Base-by-base conservation (phyloP, 352 stramenopile genomes). In the Globisporangium emineosum region DNA sequence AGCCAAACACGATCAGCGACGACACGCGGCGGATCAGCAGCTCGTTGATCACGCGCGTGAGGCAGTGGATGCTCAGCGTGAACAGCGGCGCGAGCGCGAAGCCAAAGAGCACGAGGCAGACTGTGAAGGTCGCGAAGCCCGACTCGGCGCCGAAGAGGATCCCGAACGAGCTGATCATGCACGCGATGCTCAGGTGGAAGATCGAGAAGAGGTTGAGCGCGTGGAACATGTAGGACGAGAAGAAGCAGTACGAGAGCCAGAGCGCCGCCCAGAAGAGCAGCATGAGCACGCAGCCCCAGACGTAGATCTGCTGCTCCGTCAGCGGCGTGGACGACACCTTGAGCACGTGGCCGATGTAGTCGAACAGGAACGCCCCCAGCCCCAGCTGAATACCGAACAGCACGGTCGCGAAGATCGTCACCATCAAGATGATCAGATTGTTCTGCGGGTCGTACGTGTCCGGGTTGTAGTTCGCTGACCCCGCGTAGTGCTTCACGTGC, bases 1-100 rank as follows among this genome's bases (percentile, higher is more conserved):
- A 90, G 49, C 83, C 85, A 71, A 94, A 94, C 30, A 94, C 83
- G 52, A 92, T 89, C n/a, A 94, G 77, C 55, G 83, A 92, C 54
- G 78, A 88, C 47, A 94, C 85, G 52, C 85, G 82, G 23, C 81
- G 76, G 62, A 92, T 90, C 23, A 94, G 72, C 43, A 85, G 77
- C 56, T 91, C 81, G 62, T 91, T 91, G 37, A 94, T 90, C 21
- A 94, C 83, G 51, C 83, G 79, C 56, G 81, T 94, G 69, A 94
- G 77, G 67, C 81, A 91, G 70, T 94, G 83, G 65, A 92, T 89
- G 57, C 77, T 91, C 42, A 90, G 67, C 49, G 85, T 94, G 68
- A 94, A 94, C 7, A 94, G 76, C 58, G 85, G 85, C 47, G 85
- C 83, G 59, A 94, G 64, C 25, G 83, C 79, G 19, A 76, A 81